These are phyloP conservation scores for Amborella trichopoda DNA, from an alignment of 164 flowering plant species.

Conservation along the genomic window DNA sequence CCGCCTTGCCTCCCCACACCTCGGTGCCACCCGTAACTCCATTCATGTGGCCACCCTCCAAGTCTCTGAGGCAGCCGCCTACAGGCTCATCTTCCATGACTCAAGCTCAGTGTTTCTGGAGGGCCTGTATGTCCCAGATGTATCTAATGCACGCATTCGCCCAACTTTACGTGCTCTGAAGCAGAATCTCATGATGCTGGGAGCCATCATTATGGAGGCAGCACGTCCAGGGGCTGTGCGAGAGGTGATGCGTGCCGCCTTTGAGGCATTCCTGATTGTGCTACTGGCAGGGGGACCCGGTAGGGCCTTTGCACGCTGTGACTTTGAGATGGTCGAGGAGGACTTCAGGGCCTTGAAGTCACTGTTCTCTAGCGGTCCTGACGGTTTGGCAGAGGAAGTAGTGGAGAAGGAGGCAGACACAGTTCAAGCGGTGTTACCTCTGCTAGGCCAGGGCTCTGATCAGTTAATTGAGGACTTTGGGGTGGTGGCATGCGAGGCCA, in stretches of 20 bases:
- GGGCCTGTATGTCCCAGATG: conserved; percentile 48
- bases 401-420: conserved; percentile 61
- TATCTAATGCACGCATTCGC: conserved; percentile 49
- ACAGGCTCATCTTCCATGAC: conserved; percentile 79
- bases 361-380: conserved; percentile 62
- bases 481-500: conserved; percentile 55
- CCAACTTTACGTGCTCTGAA: conserved; percentile 72
- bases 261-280: conserved; percentile 79
- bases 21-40: conserved; percentile 37
- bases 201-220: conserved; percentile 47
- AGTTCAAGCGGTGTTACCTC: conserved; percentile 59
- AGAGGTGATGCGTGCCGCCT: conserved; percentile 79
- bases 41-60: conserved; percentile 47
- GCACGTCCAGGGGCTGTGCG: conserved; percentile 65
- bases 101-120: conserved; percentile 59
- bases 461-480: conserved; percentile 83
- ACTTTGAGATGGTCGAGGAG: conserved; percentile 63
- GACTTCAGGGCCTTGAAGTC: conserved; percentile 65
- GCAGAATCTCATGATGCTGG: conserved; percentile 67
- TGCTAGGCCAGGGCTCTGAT: conserved; percentile 67
- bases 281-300: conserved; percentile 77
- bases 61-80: conserved; percentile 81
- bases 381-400: conserved; percentile 50
- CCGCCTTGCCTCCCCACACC: conserved; percentile 29
- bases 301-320: conserved; percentile 37